A percentile compares a stretch with the other conserved stretches of the same genome.
These are phyloP conservation scores for Pseudoturritis turrita DNA, from an alignment of 345 rosid genomes.

Conservation along the genomic window DNA sequence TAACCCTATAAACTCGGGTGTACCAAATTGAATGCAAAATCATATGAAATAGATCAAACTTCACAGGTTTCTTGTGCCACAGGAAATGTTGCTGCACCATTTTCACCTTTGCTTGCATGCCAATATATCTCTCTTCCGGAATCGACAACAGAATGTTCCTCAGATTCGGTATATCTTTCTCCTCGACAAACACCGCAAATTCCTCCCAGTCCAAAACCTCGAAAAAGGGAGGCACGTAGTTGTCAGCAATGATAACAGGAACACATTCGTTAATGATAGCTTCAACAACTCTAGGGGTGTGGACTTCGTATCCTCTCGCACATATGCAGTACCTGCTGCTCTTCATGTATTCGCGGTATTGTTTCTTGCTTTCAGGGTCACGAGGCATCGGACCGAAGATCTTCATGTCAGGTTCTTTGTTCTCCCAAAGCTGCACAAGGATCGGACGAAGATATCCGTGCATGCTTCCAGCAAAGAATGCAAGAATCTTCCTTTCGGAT, in stretches of 20 bases:
- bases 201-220: conserved; percentile 79
- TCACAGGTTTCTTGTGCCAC: conserved; percentile 76
- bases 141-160: conserved; percentile 62
- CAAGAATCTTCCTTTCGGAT: conserved; percentile 54
- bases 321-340: conserved; percentile 86
- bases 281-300: conserved; percentile 81
- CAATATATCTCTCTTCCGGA: conserved; percentile 54
- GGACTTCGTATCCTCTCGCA: conserved; percentile 87
- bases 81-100: conserved; percentile 77
- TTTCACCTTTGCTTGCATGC: conserved; percentile 62
- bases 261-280: conserved; percentile 73
- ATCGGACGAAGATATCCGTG: conserved; percentile 77
- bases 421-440: conserved; percentile 64
- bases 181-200: conserved; percentile 71
- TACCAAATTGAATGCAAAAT: conserved; percentile 80
- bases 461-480: conserved; percentile 89
- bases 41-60: conserved; percentile 78
- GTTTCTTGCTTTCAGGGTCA: conserved; percentile 48
- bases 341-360: conserved; percentile 74
- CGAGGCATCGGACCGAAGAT: conserved; percentile 72
- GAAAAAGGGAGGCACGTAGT: conserved; percentile 83
- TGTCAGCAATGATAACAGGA: conserved; percentile 84
- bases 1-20: conserved; percentile 53
- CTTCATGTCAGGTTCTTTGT: conserved; percentile 73
- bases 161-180: conserved; percentile 64